phyloP scores from a whole-genome alignment of 257 asterid genomes.

The Solanum arcanum region DNA sequence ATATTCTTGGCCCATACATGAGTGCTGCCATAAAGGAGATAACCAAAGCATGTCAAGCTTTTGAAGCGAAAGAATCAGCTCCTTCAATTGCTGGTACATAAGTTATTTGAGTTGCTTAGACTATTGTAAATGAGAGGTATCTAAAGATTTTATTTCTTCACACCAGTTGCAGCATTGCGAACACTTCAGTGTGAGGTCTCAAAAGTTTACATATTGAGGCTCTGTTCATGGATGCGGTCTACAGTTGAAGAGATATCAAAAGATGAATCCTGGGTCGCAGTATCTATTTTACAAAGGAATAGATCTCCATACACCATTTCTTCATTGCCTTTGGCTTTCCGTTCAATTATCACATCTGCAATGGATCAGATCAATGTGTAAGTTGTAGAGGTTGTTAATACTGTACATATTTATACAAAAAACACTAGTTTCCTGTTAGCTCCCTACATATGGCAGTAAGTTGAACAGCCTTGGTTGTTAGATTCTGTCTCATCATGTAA shows the following conservation, averaged over 20 bases:
- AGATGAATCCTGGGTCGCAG: constrained; percentile 85
- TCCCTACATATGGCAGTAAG: not conserved
- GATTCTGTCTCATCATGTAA: not conserved
- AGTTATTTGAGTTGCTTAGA: not conserved
- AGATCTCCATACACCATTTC: constrained; percentile 90
- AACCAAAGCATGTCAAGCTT: constrained; percentile 67
- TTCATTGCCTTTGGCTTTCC: constrained; percentile 77
- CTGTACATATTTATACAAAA: not conserved
- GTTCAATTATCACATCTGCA: constrained; percentile 63
- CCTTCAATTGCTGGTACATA: constrained; percentile 74
- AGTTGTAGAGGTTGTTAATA: constrained; percentile 20
- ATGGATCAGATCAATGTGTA: constrained; percentile 84
- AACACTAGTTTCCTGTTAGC: not conserved
- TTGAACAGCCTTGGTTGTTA: not conserved
- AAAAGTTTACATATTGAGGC: constrained; percentile 71
- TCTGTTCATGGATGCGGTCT: constrained; percentile 96
- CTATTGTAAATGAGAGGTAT: not conserved
- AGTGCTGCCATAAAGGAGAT: constrained; percentile 76
- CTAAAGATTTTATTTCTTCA: not conserved
- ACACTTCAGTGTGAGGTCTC: constrained; percentile 79
- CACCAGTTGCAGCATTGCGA: constrained; percentile 72
- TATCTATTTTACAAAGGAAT: constrained; percentile 83
- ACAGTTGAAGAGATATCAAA: constrained; percentile 78
- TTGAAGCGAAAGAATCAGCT: constrained; percentile 88
- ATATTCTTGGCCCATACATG: constrained; percentile 73